Conservation (phyloP, 768 basidiomycete genomes). For the Serendipita sp. region DNA sequence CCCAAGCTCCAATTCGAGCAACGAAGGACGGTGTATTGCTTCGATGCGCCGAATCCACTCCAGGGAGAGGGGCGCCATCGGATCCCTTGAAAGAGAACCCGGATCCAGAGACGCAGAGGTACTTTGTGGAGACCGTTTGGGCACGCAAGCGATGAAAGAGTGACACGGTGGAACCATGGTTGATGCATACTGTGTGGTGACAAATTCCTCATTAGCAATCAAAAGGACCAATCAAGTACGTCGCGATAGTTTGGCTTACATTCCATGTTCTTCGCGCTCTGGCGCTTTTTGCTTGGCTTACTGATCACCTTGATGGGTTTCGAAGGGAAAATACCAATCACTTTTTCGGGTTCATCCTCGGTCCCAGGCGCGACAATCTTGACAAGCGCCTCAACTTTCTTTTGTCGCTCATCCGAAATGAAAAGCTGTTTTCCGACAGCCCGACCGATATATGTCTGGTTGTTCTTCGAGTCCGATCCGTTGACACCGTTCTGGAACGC, state of each 20-base stretch:
- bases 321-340: constrained; percentile 81
- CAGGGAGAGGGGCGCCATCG: constrained; percentile 75
- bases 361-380: constrained; percentile 69
- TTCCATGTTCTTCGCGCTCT: constrained; percentile 78
- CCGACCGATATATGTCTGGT: constrained; percentile 81
- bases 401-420: constrained; percentile 92
- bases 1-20: constrained; percentile 81
- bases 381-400: constrained; percentile 86
- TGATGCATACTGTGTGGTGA: constrained; percentile 59
- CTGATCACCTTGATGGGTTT: constrained; percentile 97
- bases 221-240: neutral
- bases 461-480: constrained; percentile 53
- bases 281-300: constrained; percentile 94
- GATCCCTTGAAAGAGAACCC: constrained; percentile 86
- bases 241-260: constrained; percentile 34
- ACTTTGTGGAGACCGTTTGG: constrained; percentile 91
- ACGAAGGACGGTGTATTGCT: constrained; percentile 75
- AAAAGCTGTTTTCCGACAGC: constrained; percentile 90
- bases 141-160: constrained; percentile 91
- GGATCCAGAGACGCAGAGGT: constrained; percentile 88
- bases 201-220: neutral
- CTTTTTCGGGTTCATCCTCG: constrained; percentile 65
- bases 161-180: constrained; percentile 90
- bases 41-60: constrained; percentile 54
- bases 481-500: constrained; percentile 13